Base-by-base conservation (phyloP, 805 yeast genomes). In the Debaryomyces castellii region DNA sequence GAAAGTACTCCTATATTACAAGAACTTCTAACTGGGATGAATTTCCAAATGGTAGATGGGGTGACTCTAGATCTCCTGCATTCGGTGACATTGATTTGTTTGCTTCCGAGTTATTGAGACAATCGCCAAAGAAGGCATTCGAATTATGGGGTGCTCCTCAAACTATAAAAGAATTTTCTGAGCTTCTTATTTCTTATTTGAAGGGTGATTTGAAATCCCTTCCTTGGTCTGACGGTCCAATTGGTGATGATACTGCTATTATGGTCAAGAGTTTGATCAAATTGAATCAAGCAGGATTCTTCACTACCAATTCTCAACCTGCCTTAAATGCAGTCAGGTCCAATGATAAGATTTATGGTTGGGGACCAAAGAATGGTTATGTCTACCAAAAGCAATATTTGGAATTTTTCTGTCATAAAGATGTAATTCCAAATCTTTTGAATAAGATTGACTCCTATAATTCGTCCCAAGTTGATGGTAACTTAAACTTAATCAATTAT, bases 21-120 rank as follows among this genome's bases (percentile, higher is more conserved):
- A 79, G 98, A 65, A 92, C 97, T 7, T 82, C 94, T 21, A 85
- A 86, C 46, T 94, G 99, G 90, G 99, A 94, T 69, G 99, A 94
- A 66, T 94, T 92, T 61, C 99, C 99, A 42, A 94, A 92, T 66
- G 99, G 99, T 49, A 78, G 99, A 71, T 94, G 97, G 91, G 99
- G 99, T 58, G 97, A 94, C 64, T 88, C 97, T 3, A 77, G 96
- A 48, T 94, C 98, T 36, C 99, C 99, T 4, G 98, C 98, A 1
- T 91, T 87, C 68, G 96, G 96, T 58, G 95, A 88, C 52, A 76
- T 90, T 47, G 96, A 89, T 62, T 76, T 87, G 43, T 84, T 83
- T 54, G 94, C 92, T 17, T 80, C 89, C 28, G 83, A 85, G 21
- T 73, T 90, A 59, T 80, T 91, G 55, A 81, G 96, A 65, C 96